Percentiles rank a stretch among this genome's conserved stretches.
Conservation (phyloP, 257 asterid genomes). For the Solanum lycopersicoides region DNA sequence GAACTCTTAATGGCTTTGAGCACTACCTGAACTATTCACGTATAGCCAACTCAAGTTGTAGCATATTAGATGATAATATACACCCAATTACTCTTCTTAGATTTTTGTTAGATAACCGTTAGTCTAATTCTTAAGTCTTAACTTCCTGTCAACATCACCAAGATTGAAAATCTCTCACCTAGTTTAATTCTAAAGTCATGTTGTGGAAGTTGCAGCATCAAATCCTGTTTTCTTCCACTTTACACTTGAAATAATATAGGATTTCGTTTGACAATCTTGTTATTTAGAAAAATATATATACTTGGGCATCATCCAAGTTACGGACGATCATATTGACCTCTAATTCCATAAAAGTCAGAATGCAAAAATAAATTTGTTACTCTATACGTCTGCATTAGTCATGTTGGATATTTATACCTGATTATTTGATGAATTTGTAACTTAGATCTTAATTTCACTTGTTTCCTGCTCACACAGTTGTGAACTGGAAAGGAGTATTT, state of each 20-base stretch:
- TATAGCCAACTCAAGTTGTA: neutral
- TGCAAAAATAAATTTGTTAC: neutral
- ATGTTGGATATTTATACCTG: too few species aligned
- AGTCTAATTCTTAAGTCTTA: too few species aligned
- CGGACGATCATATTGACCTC: neutral
- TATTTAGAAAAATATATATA: neutral
- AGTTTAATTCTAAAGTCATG: neutral
- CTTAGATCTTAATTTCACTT: too few species aligned
- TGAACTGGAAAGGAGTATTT: too few species aligned
- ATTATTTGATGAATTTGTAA: too few species aligned
- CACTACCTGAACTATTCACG: neutral
- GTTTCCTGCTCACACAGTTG: too few species aligned
- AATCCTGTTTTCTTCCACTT: neutral
- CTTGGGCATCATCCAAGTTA: neutral
- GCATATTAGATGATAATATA: neutral
- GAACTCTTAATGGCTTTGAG: neutral
- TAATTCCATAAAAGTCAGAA: neutral
- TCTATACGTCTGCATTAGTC: neutral
- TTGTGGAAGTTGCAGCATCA: neutral
- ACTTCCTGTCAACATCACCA: too few species aligned
- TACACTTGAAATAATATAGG: neutral
- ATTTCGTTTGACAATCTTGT: neutral
- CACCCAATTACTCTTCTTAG: neutral
- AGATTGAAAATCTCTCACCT: too few species aligned
- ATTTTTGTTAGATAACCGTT: too few species aligned